A percentile compares a stretch with the other conserved stretches of the same genome.
These are phyloP conservation scores for Monilinia polystroma DNA, from an alignment of 2,329 filamentous ascomycete species.

Conservation along the genomic window DNA sequence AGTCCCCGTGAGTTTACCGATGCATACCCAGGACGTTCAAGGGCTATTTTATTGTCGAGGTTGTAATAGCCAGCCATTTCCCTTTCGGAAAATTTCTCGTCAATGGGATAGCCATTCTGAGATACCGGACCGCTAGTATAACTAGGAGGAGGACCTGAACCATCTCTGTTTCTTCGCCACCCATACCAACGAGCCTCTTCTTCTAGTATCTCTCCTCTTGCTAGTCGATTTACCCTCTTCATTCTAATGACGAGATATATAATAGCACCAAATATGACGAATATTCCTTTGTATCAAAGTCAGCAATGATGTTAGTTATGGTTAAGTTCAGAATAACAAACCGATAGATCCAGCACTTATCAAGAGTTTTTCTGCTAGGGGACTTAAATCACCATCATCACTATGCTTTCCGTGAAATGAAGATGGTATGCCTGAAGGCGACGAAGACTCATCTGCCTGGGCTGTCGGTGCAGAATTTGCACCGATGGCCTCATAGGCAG, in stretches of 20 bases:
- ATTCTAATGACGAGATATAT: slow-evolving; percentile 35
- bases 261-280: slow-evolving; percentile 34
- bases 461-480: slow-evolving; percentile 11
- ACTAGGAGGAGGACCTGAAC: slow-evolving; percentile 22
- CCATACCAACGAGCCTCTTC: slow-evolving; percentile 32
- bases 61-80: slow-evolving; percentile 15
- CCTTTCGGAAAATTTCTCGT: slow-evolving; percentile 15
- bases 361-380: slow-evolving; percentile 34
- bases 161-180: slow-evolving; percentile 30
- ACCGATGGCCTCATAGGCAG: not conserved
- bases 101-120: slow-evolving; percentile 13
- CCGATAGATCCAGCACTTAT: slow-evolving; percentile 38
- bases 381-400: slow-evolving; percentile 27
- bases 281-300: slow-evolving; percentile 31
- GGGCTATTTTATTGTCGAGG: slow-evolving; percentile 4
- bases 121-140: slow-evolving; percentile 16
- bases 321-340: slow-evolving; percentile 19
- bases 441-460: slow-evolving; percentile 7
- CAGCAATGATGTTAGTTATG: not conserved
- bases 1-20: slow-evolving; percentile 7
- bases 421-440: not conserved
- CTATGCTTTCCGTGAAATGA: not conserved
- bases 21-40: slow-evolving; percentile 13
- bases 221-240: slow-evolving; percentile 31
- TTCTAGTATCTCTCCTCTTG: slow-evolving; percentile 32